Base-by-base conservation (phyloP, 352 stramenopile genomes). In the Phytophthora quininea region DNA sequence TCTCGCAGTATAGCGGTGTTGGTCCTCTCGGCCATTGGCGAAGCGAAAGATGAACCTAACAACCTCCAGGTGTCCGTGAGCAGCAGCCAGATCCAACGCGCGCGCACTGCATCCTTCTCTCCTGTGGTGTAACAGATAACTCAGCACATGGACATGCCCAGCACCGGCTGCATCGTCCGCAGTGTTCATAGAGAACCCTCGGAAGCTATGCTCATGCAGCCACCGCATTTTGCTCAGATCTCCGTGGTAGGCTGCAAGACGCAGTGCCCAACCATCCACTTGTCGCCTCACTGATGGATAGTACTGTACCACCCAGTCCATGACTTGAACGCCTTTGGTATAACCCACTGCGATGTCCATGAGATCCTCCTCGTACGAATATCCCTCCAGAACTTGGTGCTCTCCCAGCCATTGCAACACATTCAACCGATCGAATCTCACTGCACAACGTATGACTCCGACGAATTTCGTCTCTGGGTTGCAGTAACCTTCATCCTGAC, bases 41-140 rank as follows among this genome's bases (percentile, higher is more conserved):
- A 73, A 67, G 3, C 40, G 32, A 35, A 88, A 74, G 2, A 91
- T 64, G 58, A 73, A 89, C 32, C 70, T 60, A 19, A 89, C 71
- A 9, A 89, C 66, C 2, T 77, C 42, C 31, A 89, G 64, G 56
- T 88, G 76, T 7, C 80, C 80, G 49, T 86, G 80, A n/a, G 73
- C 76, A 15, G 80, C 82, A 5, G 82, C 79, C 38, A 84, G 54
- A 46, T 85, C 73, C 61, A 89, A 67, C 9, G 82, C 79, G 11
- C 65, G 67, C 1, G 57, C 63, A 14, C 73, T 80, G 33, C 74
- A 82, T 1, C 78, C 69, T 52, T 88, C 75, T 6, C 37, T 35
- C 0, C 77, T 64, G 47, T 86, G 54, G 5, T 80, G 64, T 8
- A 86, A 58, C 0, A 90, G 64, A 58, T 74, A 88, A 50, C 62